phyloP scores from a whole-genome alignment of 2,329 filamentous ascomycete genomes.

The Fusarium cyanostomum region DNA sequence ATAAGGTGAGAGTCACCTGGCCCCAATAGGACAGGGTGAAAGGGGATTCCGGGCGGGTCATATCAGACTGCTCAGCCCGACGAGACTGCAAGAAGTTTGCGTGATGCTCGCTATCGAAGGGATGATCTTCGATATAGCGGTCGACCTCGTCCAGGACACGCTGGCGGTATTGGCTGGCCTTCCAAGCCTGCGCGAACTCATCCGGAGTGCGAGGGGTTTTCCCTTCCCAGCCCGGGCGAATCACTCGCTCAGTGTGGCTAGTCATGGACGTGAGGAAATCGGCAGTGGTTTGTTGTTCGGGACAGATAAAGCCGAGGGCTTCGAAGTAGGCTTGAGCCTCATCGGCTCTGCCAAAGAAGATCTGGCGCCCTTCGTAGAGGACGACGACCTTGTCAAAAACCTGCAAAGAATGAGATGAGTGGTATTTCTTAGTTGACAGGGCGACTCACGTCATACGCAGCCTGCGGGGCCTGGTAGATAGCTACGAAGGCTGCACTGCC shows the following conservation, averaged over 20 bases:
- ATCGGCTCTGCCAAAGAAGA: constrained; percentile 52
- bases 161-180: constrained; percentile 31
- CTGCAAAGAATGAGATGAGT: neutral
- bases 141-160: constrained; percentile 45
- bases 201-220: constrained; percentile 46
- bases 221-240: constrained; percentile 44
- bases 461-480: constrained; percentile 68
- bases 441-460: constrained; percentile 45
- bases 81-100: constrained; percentile 23
- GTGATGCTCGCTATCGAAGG: constrained; percentile 32
- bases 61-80: constrained; percentile 25
- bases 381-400: constrained; percentile 73
- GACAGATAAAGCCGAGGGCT: constrained; percentile 64
- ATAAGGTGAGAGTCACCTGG: constrained; percentile 19
- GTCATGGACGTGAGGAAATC: constrained; percentile 72
- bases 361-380: constrained; percentile 72
- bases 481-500: constrained; percentile 66
- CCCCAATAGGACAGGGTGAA: constrained; percentile 19
- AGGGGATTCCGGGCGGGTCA: constrained; percentile 17
- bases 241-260: constrained; percentile 44
- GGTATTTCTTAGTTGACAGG: neutral
- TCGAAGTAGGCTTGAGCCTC: constrained; percentile 39
- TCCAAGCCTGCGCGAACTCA: constrained; percentile 49
- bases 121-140: constrained; percentile 33
- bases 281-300: constrained; percentile 67